These are phyloP conservation scores for Termitomyces heimii DNA, from an alignment of 768 basidiomycete species.

Conservation along the genomic window DNA sequence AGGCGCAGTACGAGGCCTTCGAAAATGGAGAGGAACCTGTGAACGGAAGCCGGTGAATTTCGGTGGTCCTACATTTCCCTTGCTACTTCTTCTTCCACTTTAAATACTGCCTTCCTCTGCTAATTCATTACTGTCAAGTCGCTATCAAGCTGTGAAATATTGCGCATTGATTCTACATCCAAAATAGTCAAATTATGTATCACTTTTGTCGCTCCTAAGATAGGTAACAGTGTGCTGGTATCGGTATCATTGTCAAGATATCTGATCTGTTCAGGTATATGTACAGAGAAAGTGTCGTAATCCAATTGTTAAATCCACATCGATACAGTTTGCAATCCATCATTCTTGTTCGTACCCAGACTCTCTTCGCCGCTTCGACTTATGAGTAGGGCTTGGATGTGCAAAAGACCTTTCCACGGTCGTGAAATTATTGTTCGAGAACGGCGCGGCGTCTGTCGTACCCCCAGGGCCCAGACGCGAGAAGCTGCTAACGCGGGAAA, in stretches of 20 bases:
- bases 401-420: conserved; percentile 34
- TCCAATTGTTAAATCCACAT: not conserved
- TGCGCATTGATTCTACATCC: not conserved
- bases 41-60: not conserved
- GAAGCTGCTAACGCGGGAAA: conserved; percentile 20
- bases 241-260: not conserved
- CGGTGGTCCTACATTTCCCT: not conserved
- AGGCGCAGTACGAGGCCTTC: not conserved
- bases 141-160: not conserved
- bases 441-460: conserved; percentile 17
- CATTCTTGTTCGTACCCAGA: not conserved
- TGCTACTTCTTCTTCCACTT: not conserved
- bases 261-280: not conserved
- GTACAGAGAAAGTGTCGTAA: not conserved
- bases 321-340: not conserved
- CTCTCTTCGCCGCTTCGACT: conserved; percentile 4
- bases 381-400: conserved; percentile 23
- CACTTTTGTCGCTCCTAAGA: not conserved
- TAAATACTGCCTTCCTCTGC: not conserved
- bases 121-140: not conserved
- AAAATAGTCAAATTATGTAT: not conserved
- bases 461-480: conserved; percentile 15
- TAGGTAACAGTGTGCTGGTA: not conserved
- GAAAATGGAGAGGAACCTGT: not conserved
- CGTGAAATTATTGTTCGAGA: conserved; percentile 40